Base-by-base conservation (phyloP, 306 rosid genomes). In the Sphenostylis stenocarpa region DNA sequence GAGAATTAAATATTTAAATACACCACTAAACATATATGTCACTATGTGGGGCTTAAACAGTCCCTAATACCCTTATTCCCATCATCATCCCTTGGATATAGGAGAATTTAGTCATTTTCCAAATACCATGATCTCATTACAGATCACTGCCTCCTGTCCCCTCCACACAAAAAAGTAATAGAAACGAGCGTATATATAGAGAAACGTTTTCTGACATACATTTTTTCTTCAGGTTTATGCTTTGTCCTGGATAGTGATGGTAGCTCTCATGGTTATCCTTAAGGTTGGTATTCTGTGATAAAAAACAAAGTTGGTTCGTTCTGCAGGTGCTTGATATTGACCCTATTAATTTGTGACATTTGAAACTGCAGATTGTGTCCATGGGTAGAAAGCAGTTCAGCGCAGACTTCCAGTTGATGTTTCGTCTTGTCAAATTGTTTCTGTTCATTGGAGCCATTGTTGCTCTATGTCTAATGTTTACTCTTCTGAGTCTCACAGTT, bases 361-460 rank as follows among this genome's bases (percentile, higher is more conserved):
- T 65, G 67, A 81, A 85, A 85, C 79, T 84, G 84, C 93, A 95
- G 99, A 85, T 92, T 36, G 97, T 92, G 29, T 92, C 97, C 61
- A 34, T 92, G 92, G 99, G 99, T 41, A 89, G 96, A 84, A 89
- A 90, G 89, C 84, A 77, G 80, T 95, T 92, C 84, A 92, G 99
- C 28, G 97, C 97, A 68, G 97, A 95, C 82, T 92, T 92, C 84
- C 99, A 95, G 88, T 83, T 95, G 83, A 83, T 95, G 97, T 95
- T 95, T 80, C 92, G 99, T 63, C 95, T 95, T 85, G 88, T 92
- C 68, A 95, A 95, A 84, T 77, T 95, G 77, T 81, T 88, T 67
- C 86, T 95, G 78, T 92, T 95, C 39, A 82, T 89, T 67, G 99
- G 93, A 49, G 82, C 85, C 34, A 36, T 95, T 1, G 88, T 88